Evolutionary conservation across 2,329 filamentous ascomycete species (phyloP), one percentile per base, ranked within the genome.

Genomic region (Microcyclospora pomicola): DNA sequence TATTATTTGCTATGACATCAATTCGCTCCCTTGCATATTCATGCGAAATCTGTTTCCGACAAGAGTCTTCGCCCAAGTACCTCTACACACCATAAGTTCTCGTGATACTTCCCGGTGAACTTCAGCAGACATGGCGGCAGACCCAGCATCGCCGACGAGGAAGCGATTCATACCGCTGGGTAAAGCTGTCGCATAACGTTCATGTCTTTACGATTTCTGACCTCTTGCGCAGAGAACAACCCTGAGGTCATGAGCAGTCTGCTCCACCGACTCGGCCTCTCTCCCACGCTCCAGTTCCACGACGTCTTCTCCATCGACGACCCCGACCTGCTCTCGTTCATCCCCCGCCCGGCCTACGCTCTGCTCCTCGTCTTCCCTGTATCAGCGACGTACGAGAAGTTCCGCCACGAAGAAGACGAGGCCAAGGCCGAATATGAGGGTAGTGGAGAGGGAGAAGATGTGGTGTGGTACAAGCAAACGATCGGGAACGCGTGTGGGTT

Each of bases 381-480:
- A 45, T 84, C 75, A 38, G 67, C 76, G 35, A 71, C 73, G 31
- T 95, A 94, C 69, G 82, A 94, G 63, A 72, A 70, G 42, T 76
- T 80, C 55, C 80, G 87, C 27, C 59, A 72, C 40, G 67, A 74
- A 32, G 87, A 94, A 65, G 87, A 95, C 62, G 65, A 66, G 36
- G 58, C 69, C 15, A 65, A 66, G 31, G 48, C 64, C 2, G 73
- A 77, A 30, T 94, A 94, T 64, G 56, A 59, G 0, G 81, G 80
- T 32, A 69, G 67, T 13, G 86, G 86, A 1, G 62, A 71, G 1
- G 55, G 53, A 0, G 84, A 95, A 55, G 79, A 83, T 5, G 83
- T 95, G 0, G 54, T 93, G 6, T 98, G 88, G 91, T 96, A 87
- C 70, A 82, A 76, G 50, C 88, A 96, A 65, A 96, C 87, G 0